These are phyloP conservation scores for Hypseocharis bilobata DNA, from an alignment of 441 rosid genomes.

Conservation along the genomic window DNA sequence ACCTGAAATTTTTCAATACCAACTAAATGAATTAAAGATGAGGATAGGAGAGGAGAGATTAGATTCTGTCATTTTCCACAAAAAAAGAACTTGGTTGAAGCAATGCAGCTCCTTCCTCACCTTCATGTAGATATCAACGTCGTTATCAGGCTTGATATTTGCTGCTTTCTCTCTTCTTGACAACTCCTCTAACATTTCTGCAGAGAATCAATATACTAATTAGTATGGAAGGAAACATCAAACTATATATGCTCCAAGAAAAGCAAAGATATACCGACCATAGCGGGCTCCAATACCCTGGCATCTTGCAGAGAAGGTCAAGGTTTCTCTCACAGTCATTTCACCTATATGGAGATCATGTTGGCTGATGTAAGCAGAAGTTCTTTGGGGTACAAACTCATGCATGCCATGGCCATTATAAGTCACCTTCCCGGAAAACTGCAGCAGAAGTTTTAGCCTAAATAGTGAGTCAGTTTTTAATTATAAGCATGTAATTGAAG, in stretches of 20 bases:
- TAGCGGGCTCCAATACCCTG: conserved; percentile 54
- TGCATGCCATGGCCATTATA: conserved; percentile 49
- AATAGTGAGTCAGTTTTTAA: too few species aligned
- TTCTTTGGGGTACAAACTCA: conserved; percentile 20
- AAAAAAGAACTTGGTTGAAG: too few species aligned
- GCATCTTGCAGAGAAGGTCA: conserved; percentile 50
- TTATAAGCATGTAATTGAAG: too few species aligned
- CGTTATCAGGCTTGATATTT: conserved; percentile 49
- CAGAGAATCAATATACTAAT: not conserved
- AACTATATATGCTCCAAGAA: too few species aligned
- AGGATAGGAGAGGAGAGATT: too few species aligned
- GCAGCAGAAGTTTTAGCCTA: conserved; percentile 9
- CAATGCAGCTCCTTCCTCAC: conserved; percentile 23
- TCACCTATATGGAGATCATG: conserved; percentile 51
- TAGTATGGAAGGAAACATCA: not conserved
- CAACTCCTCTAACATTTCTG: conserved; percentile 43
- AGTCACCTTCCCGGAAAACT: conserved; percentile 44
- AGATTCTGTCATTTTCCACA: too few species aligned
- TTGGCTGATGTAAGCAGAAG: conserved; percentile 30
- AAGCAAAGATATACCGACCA: conserved; percentile 30
- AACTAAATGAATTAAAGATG: too few species aligned
- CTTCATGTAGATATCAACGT: conserved; percentile 55
- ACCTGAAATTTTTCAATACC: conserved; percentile 30
- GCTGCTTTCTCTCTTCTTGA: conserved; percentile 41
- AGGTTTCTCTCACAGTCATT: conserved; percentile 58